Evolutionary conservation across 2,329 filamentous ascomycete genomes (phyloP), one percentile per base, ranked within the genome.

Genomic region (Fusarium sublunatum): DNA sequence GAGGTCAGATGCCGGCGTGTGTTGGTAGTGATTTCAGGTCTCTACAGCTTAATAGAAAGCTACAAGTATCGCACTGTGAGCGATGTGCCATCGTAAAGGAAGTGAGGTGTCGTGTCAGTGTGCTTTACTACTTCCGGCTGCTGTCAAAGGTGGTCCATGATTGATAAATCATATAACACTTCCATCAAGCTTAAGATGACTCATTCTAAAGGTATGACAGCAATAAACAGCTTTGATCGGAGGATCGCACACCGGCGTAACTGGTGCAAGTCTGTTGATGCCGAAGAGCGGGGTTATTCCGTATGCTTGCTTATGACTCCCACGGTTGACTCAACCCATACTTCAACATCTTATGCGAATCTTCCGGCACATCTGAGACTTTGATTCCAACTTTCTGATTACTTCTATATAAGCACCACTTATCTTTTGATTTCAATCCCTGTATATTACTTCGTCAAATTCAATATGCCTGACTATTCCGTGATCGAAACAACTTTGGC

Each of bases 401-500:
- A 34, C 12, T 13, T 13, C 6, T 31, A 9, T 10, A 35, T 43
- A 13, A 58, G 38, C 19, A 19, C 19, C 19, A n/a, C 12, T 13
- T 6, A 12, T 11, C 15, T 22, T 15, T 35, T 34, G 2, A 11
- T 22, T 34, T 7, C 10, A 12, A 5, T 3, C 15, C n/a, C 5
- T 19, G 13, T 10, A 24, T 31, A 8, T 4, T 6, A 3, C n/a
- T 38, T 3, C 3, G 4, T 3, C 28, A 6, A 39, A 19, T 10
- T 10, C 38, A 54, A 29, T 6, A 69, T 69, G 67, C 28, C 59
- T 12, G 51, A 68, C 25, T 45, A 64, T 25, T 50, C 55, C 3
- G 35, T 39, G 5, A 69, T 76, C n/a, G 65, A 75, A n/a, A 67
- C 55, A n/a, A 67, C 72, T 12, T 49, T 76, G 28, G 64, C 64